Conservation (phyloP, 306 rosid species). For the Inga oerstediana region DNA sequence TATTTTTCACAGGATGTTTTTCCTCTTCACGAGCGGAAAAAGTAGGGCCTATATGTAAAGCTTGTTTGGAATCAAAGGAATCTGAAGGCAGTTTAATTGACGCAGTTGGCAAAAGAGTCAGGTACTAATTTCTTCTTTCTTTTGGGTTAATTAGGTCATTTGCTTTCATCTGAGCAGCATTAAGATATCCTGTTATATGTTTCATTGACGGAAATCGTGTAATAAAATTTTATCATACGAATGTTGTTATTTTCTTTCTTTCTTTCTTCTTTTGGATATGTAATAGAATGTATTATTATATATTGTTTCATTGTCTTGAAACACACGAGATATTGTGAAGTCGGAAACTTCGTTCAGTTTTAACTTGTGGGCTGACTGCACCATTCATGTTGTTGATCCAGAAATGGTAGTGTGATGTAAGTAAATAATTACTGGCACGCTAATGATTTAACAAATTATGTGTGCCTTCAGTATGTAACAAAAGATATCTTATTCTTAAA, state of each 20-base stretch:
- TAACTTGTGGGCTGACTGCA: neutral
- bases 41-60: conserved; percentile 68
- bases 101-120: conserved; percentile 45
- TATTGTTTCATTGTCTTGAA: neutral
- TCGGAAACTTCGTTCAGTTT: neutral
- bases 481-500: neutral
- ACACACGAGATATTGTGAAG: neutral
- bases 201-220: neutral
- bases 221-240: neutral
- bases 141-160: neutral
- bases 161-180: neutral
- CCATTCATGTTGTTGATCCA: neutral
- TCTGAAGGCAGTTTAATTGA: conserved; percentile 44
- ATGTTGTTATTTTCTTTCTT: neutral
- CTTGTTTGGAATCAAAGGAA: conserved; percentile 64
- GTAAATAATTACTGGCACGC: neutral
- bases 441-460: neutral
- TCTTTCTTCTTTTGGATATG: neutral
- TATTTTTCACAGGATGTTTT: conserved; percentile 57
- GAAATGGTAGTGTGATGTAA: neutral
- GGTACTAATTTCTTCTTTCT: conserved; percentile 47
- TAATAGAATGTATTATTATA: neutral
- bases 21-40: conserved; percentile 61
- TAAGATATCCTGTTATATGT: neutral
- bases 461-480: neutral